Percentiles rank a stretch among this genome's conserved stretches.
phyloP scores from a whole-genome alignment of 2,329 filamentous ascomycete species.

The Fusarium stilboides region DNA sequence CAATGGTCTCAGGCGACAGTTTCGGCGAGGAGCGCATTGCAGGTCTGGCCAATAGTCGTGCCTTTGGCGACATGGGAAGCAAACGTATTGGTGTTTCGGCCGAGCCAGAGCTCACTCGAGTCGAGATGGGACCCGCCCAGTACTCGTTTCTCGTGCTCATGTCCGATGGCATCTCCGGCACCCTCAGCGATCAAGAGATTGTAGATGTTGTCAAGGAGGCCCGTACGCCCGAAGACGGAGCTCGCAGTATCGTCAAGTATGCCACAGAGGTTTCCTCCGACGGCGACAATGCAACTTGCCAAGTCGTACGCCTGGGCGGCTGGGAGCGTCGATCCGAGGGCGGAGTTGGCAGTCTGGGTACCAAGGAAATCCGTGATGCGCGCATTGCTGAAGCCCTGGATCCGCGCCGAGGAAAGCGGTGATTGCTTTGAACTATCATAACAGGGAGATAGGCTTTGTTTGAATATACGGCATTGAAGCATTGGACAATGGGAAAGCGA shows the following conservation, averaged over 20 bases:
- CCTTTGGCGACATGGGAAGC: conserved; percentile 92
- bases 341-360: conserved; percentile 88
- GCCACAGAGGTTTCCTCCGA: conserved; percentile 84
- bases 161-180: conserved; percentile 90
- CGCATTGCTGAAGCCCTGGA: conserved; percentile 85
- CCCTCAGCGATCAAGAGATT: conserved; percentile 92
- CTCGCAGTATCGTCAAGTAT: conserved; percentile 84
- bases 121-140: conserved; percentile 86
- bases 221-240: conserved; percentile 88
- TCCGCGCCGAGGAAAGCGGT: conserved; percentile 78
- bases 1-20: conserved; percentile 89
- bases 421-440: conserved; percentile 16
- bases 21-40: conserved; percentile 98
- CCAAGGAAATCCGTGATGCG: conserved; percentile 91
- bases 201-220: conserved; percentile 97
- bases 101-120: conserved; percentile 87
- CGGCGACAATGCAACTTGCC: conserved; percentile 79
- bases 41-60: conserved; percentile 91
- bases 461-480: conserved; percentile 9
- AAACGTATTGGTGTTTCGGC: conserved; percentile 96
- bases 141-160: conserved; percentile 92
- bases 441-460: conserved; percentile 5
- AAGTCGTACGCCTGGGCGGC: conserved; percentile 76
- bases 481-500: not conserved
- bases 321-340: conserved; percentile 85